These are phyloP conservation scores for Trametes polyzona DNA, from an alignment of 1,284 basidiomycete species.

Conservation along the genomic window DNA sequence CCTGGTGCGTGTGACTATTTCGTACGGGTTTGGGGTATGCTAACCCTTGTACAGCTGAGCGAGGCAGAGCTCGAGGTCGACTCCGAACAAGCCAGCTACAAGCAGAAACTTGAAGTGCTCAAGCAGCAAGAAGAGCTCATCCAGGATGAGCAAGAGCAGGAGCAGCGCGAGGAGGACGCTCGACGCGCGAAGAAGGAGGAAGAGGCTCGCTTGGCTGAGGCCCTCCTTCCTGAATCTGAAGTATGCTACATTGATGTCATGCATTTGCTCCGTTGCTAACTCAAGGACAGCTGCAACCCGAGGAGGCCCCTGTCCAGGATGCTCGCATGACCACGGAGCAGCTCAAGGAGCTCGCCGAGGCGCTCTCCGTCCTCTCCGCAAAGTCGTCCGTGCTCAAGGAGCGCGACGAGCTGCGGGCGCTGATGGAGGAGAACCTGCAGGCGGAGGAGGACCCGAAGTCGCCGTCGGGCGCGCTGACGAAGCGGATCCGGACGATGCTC, in stretches of 20 bases:
- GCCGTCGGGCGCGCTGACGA: slow-evolving; percentile 83
- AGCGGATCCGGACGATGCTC: slow-evolving; percentile 95
- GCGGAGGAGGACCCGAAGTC: slow-evolving; percentile 88
- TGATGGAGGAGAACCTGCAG: slow-evolving; percentile 92
- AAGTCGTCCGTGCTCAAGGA: slow-evolving; percentile 98
- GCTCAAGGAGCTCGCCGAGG: slow-evolving; percentile 91
- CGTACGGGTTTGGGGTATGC: not conserved
- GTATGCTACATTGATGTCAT: slow-evolving; percentile 40
- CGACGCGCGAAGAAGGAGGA: slow-evolving; percentile 83
- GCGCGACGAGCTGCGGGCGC: slow-evolving; percentile 84
- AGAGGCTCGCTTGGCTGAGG: slow-evolving; percentile 76
- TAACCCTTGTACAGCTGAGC: slow-evolving; percentile 65
- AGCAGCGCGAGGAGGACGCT: slow-evolving; percentile 93
- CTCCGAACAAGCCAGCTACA: slow-evolving; percentile 90
- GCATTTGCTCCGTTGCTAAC: not conserved
- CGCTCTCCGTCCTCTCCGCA: slow-evolving; percentile 89
- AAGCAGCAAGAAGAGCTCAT: slow-evolving; percentile 99
- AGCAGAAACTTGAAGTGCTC: slow-evolving; percentile 97
- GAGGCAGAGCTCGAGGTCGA: slow-evolving; percentile 97
- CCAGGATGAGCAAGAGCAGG: slow-evolving; percentile 98
- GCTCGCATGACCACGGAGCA: slow-evolving; percentile 98
- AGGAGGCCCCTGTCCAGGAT: slow-evolving; percentile 57
- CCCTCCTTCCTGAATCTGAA: slow-evolving; percentile 81
- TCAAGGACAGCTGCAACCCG: slow-evolving; percentile 46
- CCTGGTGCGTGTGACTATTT: slow-evolving; percentile 58